Base-by-base conservation (phyloP, 148 eudicot genomes). In the Arctostaphylos glauca region DNA sequence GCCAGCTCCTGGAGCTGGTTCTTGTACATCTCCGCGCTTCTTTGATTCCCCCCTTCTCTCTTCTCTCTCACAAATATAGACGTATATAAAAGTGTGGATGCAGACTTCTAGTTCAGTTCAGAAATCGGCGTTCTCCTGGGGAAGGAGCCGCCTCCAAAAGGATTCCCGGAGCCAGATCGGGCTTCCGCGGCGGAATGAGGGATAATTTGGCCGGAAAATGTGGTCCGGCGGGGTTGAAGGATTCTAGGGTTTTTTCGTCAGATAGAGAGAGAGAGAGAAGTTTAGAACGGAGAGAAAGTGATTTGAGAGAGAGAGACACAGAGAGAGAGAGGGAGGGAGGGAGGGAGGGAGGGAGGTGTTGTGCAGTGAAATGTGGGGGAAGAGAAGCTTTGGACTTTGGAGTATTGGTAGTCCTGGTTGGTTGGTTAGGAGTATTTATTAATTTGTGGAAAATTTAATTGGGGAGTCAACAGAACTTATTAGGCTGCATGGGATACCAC, bases 1-100 rank as follows among this genome's bases (percentile, higher is more conserved):
- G 96, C 98, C 88, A 94, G 93, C 96, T 94, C 98, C 59, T 94
- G 98, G 0, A 94, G 90, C 94, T 94, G 98, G 90, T 93, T 94
- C 87, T 94, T 94, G 82, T 94, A 94, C 98, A 94, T 91, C 82
- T 82, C 71, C 58, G 47, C 41, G 66, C 75, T 44, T 52, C 59
- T 52, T 67, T 43, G 21, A 3, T 43, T 52, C 64, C 56, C 66
- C 41, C 52, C 53, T 49, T 38, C 41, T 18, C 25, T 31, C 25
- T 60, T 5, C 64, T 48, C 18, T 53, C 38, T 31, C 38, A 31
- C 38, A 31, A 31, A 31, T 31, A 31, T 31, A 0, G 38, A 31
- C 38, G 38, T 31, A 31, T 31, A 31, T 31, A 31, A 31, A 31
- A 31, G 38, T 31, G 38, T 31, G 38, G 38, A 31, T 31, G 38